Percentiles rank a stretch among this genome's conserved stretches.
These are phyloP conservation scores for Tolypocladium pustulatum DNA, from an alignment of 2,329 filamentous ascomycete species.

Conservation along the genomic window DNA sequence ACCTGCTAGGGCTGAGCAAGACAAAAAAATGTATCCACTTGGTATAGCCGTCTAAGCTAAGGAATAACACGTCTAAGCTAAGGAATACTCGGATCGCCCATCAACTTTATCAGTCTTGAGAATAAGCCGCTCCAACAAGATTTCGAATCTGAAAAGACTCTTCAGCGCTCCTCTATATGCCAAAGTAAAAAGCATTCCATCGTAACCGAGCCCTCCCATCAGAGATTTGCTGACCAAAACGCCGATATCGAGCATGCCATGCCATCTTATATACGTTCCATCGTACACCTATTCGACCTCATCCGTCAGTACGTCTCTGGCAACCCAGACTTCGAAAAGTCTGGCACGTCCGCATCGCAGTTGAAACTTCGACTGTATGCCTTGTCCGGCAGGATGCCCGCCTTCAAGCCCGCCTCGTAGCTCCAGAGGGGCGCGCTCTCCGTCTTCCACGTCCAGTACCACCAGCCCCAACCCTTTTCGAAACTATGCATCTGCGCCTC, in stretches of 20 bases:
- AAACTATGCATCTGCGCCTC: constrained; percentile 95
- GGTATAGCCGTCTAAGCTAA: not conserved
- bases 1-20: no score
- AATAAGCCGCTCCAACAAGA: not conserved
- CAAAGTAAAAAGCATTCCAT: not conserved
- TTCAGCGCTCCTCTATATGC: not conserved
- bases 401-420: constrained; percentile 68
- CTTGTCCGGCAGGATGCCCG: constrained; percentile 69
- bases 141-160: not conserved
- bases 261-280: not conserved
- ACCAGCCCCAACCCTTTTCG: constrained; percentile 92
- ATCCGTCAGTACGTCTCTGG: constrained; percentile 36
- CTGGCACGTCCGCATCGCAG: constrained; percentile 48
- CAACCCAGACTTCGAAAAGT: constrained; percentile 34
- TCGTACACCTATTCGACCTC: not conserved
- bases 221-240: not conserved
- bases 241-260: not conserved
- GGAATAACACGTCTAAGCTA: no score
- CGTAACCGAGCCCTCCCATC: not conserved
- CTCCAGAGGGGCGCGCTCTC: constrained; percentile 85
- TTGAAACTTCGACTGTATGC: constrained; percentile 62
- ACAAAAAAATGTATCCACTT: not conserved
- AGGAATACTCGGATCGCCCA: no score
- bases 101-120: not conserved
- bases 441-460: constrained; percentile 98